A percentile compares a stretch with the other conserved stretches of the same genome.
Evolutionary conservation across 768 basidiomycete species (phyloP).

Genomic region (Agrocybe pediades): DNA sequence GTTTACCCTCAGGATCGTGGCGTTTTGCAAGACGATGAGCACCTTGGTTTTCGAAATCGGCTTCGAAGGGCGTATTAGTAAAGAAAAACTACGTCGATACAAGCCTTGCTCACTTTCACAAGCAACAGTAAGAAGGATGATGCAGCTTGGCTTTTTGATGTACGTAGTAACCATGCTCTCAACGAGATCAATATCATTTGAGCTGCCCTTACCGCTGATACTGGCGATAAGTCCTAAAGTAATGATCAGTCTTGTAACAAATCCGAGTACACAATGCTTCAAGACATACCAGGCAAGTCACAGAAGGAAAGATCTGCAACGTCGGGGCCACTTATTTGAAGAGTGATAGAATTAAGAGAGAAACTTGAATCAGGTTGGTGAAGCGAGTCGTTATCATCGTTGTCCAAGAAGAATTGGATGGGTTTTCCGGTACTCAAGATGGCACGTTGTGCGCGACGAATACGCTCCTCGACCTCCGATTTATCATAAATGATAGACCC

Average conservation of each 20-base stretch:
- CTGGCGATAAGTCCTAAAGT: slow-evolving; percentile 57
- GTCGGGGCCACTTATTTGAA: slow-evolving; percentile 60
- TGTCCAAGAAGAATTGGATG: slow-evolving; percentile 37
- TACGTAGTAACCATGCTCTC: slow-evolving; percentile 57
- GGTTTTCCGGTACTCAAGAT: slow-evolving; percentile 57
- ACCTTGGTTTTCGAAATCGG: slow-evolving; percentile 80
- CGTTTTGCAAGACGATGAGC: slow-evolving; percentile 65
- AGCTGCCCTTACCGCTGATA: slow-evolving; percentile 47
- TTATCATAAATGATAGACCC: slow-evolving; percentile 53
- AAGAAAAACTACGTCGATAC: no score
- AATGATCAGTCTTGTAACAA: neutral
- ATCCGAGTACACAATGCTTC: neutral
- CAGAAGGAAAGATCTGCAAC: slow-evolving; percentile 67
- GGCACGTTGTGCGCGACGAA: slow-evolving; percentile 65
- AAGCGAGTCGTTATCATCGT: slow-evolving; percentile 24
- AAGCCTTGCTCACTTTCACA: slow-evolving; percentile 61
- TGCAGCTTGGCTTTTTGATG: slow-evolving; percentile 63
- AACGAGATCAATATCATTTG: slow-evolving; percentile 62
- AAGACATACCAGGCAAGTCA: slow-evolving; percentile 55
- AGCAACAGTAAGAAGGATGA: slow-evolving; percentile 58
- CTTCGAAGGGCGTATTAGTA: slow-evolving; percentile 49
- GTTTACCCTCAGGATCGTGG: slow-evolving; percentile 59
- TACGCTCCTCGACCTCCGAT: slow-evolving; percentile 61
- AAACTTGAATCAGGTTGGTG: slow-evolving; percentile 35
- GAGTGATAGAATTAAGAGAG: slow-evolving; percentile 55